Conservation (phyloP, 306 rosid genomes). For the Lotus japonicus region DNA sequence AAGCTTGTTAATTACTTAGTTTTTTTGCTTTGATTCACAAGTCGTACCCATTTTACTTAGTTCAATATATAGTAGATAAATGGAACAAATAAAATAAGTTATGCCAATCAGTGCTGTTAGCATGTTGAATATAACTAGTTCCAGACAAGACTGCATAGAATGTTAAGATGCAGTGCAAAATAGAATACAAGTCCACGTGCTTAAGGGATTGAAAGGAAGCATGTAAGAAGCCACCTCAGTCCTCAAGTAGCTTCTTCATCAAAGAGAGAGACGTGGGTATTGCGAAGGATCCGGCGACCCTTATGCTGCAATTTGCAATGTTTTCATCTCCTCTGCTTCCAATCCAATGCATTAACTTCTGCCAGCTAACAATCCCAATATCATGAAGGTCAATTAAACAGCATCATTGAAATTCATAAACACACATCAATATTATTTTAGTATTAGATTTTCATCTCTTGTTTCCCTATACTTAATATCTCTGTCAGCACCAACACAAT, state of each 20-base stretch:
- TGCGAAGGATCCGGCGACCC: conserved; percentile 63
- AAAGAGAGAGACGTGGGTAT: conserved; percentile 46
- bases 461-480: conserved; percentile 11
- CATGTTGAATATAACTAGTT: neutral
- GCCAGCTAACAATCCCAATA: conserved; percentile 82
- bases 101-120: conserved; percentile 22
- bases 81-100: neutral
- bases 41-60: no score
- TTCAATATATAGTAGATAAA: no score
- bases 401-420: neutral
- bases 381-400: conserved; percentile 15
- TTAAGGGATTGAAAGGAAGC: conserved; percentile 29
- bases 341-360: conserved; percentile 25
- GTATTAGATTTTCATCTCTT: conserved; percentile 22
- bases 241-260: conserved; percentile 18
- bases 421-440: neutral
- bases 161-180: conserved; percentile 25
- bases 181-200: conserved; percentile 37
- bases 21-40: no score
- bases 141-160: conserved; percentile 20
- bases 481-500: conserved; percentile 5
- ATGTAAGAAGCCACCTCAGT: conserved; percentile 29
- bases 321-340: conserved; percentile 13
- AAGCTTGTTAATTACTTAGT: no score
- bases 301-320: conserved; percentile 33